Percentiles rank a stretch among this genome's conserved stretches.
Conservation (phyloP, 164 flowering plant genomes). For the Vitis labrusca region DNA sequence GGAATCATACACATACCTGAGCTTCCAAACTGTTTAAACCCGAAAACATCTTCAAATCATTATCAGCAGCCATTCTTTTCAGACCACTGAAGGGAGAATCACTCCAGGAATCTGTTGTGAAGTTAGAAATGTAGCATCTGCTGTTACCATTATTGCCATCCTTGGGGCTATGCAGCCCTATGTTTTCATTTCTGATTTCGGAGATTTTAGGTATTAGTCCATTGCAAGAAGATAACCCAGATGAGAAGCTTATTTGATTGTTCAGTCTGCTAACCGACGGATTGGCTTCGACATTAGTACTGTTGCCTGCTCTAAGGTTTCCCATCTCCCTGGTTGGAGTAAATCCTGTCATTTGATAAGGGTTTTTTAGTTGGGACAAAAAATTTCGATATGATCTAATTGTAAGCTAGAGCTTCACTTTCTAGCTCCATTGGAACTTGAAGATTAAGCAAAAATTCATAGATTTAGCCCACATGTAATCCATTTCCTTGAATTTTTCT, state of each 20-base stretch:
- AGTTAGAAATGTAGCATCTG: slow-evolving; percentile 9
- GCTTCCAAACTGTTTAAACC: slow-evolving; percentile 3
- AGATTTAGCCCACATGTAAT: no score
- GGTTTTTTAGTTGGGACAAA: no score
- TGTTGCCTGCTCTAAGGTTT: slow-evolving; percentile 13
- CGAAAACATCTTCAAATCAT: slow-evolving; percentile 10
- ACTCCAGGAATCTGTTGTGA: slow-evolving; percentile 22
- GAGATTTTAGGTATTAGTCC: slow-evolving; percentile 20
- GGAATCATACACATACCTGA: slow-evolving; percentile 16
- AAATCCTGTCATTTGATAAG: slow-evolving; percentile 12
- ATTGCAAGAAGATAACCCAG: slow-evolving; percentile 15
- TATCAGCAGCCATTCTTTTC: slow-evolving; percentile 4
- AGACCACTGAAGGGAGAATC: slow-evolving; percentile 8
- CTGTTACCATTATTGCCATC: slow-evolving; percentile 8
- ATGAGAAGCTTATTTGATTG: slow-evolving; percentile 13
- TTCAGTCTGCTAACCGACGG: slow-evolving; percentile 14
- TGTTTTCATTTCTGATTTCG: slow-evolving; percentile 16
- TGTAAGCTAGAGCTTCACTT: no score
- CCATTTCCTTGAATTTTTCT: no score
- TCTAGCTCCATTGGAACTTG: no score
- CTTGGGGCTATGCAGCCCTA: slow-evolving; percentile 8
- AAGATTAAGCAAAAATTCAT: no score
- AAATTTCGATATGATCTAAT: no score
- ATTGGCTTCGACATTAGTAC: slow-evolving; percentile 16
- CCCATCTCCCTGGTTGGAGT: slow-evolving; percentile 6